Conservation (phyloP, 805 yeast genomes). For the Candida rishiriensis region DNA sequence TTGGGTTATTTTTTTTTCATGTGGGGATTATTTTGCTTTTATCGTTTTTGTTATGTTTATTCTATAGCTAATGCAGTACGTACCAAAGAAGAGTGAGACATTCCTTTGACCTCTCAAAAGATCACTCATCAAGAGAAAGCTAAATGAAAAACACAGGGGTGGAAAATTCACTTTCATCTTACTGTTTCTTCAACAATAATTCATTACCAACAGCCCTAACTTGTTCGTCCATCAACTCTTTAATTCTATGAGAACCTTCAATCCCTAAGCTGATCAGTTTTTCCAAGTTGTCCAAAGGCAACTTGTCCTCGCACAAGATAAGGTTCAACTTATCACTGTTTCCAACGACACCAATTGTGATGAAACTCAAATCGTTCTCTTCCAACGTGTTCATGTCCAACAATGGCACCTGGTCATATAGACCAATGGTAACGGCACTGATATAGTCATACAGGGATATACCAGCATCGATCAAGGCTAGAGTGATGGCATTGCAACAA, state of each 20-base stretch:
- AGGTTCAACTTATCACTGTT: conserved; percentile 73
- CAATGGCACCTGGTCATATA: conserved; percentile 69
- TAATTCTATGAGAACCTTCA: conserved; percentile 78
- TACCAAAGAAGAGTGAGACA: too few relatives aligned
- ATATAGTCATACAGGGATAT: conserved; percentile 90
- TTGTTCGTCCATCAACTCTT: conserved; percentile 81
- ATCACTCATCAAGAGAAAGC: too few relatives aligned
- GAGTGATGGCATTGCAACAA: conserved; percentile 78
- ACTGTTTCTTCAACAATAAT: conserved; percentile 23
- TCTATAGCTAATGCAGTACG: too few relatives aligned
- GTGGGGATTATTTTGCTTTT: too few relatives aligned
- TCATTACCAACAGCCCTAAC: conserved; percentile 71
- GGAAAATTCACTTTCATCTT: background rate
- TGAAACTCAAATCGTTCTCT: conserved; percentile 74
- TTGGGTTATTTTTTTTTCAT: background rate
- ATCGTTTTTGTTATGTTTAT: too few relatives aligned
- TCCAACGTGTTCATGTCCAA: conserved; percentile 81
- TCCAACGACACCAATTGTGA: conserved; percentile 84
- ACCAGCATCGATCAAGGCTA: conserved; percentile 93
- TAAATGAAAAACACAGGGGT: too few relatives aligned
- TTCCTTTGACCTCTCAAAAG: too few relatives aligned
- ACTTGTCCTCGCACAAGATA: conserved; percentile 73
- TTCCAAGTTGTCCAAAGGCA: conserved; percentile 79
- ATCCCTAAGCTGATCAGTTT: conserved; percentile 74
- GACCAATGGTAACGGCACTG: conserved; percentile 73